Conservation (phyloP, 495 filamentous ascomycete species). For the Neurospora sp. region DNA sequence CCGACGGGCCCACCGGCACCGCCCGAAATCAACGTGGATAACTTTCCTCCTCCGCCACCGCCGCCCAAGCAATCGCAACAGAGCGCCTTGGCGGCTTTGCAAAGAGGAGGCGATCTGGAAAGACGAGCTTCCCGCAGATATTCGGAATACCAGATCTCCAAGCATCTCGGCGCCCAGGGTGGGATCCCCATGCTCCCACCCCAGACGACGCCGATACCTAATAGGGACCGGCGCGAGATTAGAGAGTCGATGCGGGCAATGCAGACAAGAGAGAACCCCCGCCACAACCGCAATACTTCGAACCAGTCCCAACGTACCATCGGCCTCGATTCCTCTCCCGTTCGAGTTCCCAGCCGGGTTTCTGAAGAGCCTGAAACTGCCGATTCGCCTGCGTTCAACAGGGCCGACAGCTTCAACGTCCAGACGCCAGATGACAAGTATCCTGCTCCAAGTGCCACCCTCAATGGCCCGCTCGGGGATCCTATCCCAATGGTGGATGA, state of each 20-base stretch:
- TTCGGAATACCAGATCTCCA: constrained; percentile 90
- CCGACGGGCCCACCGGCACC: constrained; percentile 27
- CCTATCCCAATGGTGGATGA: constrained; percentile 25
- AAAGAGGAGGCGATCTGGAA: constrained; percentile 86
- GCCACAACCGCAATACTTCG: constrained; percentile 48
- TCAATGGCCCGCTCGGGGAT: constrained; percentile 38
- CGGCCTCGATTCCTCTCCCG: constrained; percentile 47
- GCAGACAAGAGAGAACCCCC: constrained; percentile 59
- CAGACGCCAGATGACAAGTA: constrained; percentile 55
- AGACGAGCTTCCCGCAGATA: constrained; percentile 86
- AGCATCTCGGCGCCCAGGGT: constrained; percentile 71
- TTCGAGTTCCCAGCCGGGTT: constrained; percentile 52
- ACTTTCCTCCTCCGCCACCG: constrained; percentile 59
- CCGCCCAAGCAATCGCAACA: constrained; percentile 73
- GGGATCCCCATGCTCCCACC: constrained; percentile 71
- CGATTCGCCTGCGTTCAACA: constrained; percentile 22
- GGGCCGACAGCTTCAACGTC: constrained; percentile 35
- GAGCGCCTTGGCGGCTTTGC: constrained; percentile 83
- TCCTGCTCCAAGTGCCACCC: constrained; percentile 38
- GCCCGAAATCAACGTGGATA: constrained; percentile 36
- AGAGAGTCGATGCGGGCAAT: constrained; percentile 91
- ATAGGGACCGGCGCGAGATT: constrained; percentile 70
- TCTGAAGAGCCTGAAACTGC: constrained; percentile 49
- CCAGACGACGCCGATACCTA: constrained; percentile 80
- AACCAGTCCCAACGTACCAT: constrained; percentile 25